Evolutionary conservation across 116 monocot species (phyloP).

Genomic region (Phalaenopsis hybrid): DNA sequence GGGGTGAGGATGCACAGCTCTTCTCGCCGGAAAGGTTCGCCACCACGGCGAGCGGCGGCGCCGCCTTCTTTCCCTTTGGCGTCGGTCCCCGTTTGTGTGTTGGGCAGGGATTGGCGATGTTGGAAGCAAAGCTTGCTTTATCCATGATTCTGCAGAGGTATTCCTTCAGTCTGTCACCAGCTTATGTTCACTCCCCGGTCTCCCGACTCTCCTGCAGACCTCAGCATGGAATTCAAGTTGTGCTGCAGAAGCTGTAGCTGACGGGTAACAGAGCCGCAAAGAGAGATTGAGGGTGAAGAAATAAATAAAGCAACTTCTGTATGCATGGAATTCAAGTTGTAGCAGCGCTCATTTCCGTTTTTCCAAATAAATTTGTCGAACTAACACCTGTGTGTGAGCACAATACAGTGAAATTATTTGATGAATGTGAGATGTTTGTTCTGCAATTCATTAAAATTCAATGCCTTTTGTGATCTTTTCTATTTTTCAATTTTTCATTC

Average conservation of each 20-base stretch:
- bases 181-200: conserved; percentile 42
- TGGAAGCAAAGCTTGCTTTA: conserved; percentile 42
- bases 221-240: conserved; percentile 24
- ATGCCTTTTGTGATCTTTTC: no score
- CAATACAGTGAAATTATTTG: no score
- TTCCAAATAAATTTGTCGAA: no score
- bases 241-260: conserved; percentile 9
- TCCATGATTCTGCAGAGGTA: conserved; percentile 46
- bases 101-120: conserved; percentile 41
- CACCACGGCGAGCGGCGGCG: conserved; percentile 27
- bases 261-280: not conserved
- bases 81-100: conserved; percentile 41
- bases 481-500: no score
- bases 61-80: conserved; percentile 52
- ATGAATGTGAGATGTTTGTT: no score
- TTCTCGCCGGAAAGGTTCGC: conserved; percentile 56
- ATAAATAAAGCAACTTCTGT: no score
- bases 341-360: no score
- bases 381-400: no score
- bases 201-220: conserved; percentile 18
- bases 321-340: no score
- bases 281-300: no score
- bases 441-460: no score
- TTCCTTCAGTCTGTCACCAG: conserved; percentile 38
- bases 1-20: conserved; percentile 49